These are phyloP conservation scores for Geranium incanum DNA, from an alignment of 441 rosid species.

Conservation along the genomic window DNA sequence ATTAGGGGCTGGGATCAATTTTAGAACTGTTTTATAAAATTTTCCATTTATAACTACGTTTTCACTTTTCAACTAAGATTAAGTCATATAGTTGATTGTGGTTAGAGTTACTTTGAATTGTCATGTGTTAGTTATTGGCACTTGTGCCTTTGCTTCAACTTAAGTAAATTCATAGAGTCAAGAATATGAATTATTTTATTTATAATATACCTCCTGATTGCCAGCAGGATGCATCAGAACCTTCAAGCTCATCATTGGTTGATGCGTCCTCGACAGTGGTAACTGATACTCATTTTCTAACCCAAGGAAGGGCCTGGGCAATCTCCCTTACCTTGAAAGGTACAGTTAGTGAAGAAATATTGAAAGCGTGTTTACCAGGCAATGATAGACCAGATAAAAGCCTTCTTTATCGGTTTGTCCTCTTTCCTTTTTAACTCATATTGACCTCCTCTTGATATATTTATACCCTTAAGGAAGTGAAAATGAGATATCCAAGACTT, in stretches of 20 bases:
- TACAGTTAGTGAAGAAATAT: conserved; percentile 44
- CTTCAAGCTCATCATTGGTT: conserved; percentile 38
- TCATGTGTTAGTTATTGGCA: too few species aligned
- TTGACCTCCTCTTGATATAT: not conserved
- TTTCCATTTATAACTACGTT: not conserved
- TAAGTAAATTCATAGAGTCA: too few species aligned
- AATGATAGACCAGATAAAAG: conserved; percentile 30
- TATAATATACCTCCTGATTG: conserved; percentile 6
- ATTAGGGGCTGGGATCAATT: not conserved
- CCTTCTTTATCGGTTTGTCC: conserved; percentile 65
- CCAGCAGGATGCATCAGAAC: conserved; percentile 45
- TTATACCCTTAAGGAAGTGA: not conserved
- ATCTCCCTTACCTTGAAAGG: conserved; percentile 55
- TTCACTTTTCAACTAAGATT: not conserved
- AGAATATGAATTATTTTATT: not conserved
- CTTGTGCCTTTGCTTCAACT: too few species aligned
- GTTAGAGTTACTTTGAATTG: not conserved
- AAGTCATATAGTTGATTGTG: not conserved
- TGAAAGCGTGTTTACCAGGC: conserved; percentile 29
- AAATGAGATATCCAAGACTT: not conserved
- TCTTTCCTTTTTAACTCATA: conserved; percentile 11
- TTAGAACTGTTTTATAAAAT: not conserved
- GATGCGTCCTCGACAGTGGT: conserved; percentile 31
- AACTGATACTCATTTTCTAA: conserved; percentile 38
- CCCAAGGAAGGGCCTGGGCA: conserved; percentile 78